phyloP scores from a whole-genome alignment of 208 protist species.

The Herpetomonas tarakana region DNA sequence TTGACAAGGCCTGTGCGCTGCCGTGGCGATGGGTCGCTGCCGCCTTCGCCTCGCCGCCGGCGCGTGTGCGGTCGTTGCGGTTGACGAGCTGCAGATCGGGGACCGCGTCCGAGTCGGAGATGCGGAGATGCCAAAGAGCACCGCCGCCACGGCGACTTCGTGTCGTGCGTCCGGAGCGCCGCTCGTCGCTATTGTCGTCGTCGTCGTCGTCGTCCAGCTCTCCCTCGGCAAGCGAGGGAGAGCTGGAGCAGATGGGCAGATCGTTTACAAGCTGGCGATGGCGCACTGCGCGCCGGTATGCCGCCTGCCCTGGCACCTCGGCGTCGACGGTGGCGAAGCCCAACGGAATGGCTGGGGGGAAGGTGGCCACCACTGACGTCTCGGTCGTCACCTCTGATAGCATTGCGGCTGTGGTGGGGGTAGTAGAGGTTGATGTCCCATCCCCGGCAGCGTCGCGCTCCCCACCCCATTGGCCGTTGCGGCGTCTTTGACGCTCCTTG shows the following conservation, averaged over 20 bases:
- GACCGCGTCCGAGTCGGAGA: slow-evolving; percentile 13
- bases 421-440: background rate
- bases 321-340: slow-evolving; percentile 24
- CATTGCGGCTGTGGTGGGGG: background rate
- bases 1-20: no score
- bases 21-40: no score
- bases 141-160: slow-evolving; percentile 11
- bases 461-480: background rate
- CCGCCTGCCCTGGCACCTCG: slow-evolving; percentile 5
- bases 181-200: background rate
- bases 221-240: background rate
- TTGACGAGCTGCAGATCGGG: slow-evolving; percentile 15
- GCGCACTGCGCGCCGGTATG: background rate
- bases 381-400: background rate
- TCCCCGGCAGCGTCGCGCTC: background rate
- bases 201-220: slow-evolving; percentile 1
- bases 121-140: slow-evolving; percentile 11
- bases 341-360: slow-evolving; percentile 35
- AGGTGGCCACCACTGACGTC: slow-evolving; percentile 5
- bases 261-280: background rate
- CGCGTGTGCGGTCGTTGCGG: background rate
- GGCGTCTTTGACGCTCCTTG: slow-evolving; percentile 10
- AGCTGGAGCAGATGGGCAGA: background rate
- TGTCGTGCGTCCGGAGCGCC: background rate
- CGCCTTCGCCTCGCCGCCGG: background rate